Base-by-base conservation (phyloP, 768 basidiomycete genomes). In the Asterophora parasitica region DNA sequence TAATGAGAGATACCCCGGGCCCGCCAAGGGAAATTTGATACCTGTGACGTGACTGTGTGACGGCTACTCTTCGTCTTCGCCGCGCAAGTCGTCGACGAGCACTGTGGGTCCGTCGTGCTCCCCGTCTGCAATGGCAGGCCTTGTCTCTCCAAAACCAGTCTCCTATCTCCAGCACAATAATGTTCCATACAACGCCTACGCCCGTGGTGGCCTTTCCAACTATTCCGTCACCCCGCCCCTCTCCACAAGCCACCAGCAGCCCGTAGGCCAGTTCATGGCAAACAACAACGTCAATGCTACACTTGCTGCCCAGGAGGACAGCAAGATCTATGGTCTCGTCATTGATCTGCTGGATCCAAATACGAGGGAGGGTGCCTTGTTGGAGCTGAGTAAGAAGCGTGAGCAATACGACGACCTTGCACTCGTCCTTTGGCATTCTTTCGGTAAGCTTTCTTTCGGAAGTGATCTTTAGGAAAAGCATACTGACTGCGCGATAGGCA, bases 331-430 rank as follows among this genome's bases (percentile, higher is more conserved):
- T 66, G 73, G 76, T 9, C 77, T 98, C 44, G 93, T 98, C 50
- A 82, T 92, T 55, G 90, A 95, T 48, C 71, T 95, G 20, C 77
- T 88, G 74, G 85, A 91, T 59, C 82, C 86, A 1, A 78, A 73
- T 46, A 81, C 85, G n/a, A 78, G 95, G 52, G 96, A 99, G 63
- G 77, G 76, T 2, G 95, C 96, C 1, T 72, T 99, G 41, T 75
- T 98, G 45, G 96, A 99, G 70, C 75, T 99, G 59, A 95, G 92
- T 72, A 98, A 99, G 78, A 98, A 97, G 74, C 75, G 96, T 53
- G 96, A 98, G 69, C 94, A 98, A 67, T 98, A 95, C 62, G 96
- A 99, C 63, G 94, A 99, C 68, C 82, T 99, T 38, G 96, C 96
- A 1, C 78, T 98, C 35, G 90, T 99, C 19, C 76, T 99, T 6